Evolutionary conservation across 768 basidiomycete species (phyloP).

Genomic region (Panellus pusillus): DNA sequence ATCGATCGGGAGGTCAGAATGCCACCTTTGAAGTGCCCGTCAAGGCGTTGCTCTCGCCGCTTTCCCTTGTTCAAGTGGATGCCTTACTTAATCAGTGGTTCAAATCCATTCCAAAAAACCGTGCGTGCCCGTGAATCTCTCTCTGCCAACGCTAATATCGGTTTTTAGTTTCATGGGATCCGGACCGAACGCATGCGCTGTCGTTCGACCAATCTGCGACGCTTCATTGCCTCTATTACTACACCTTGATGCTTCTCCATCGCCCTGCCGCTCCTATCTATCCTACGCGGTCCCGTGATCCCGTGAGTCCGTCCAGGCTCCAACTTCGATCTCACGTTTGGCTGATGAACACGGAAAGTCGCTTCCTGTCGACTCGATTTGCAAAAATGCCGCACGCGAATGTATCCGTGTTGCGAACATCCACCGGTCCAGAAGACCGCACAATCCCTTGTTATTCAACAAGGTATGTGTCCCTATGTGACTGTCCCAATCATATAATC

Average conservation of each 20-base stretch:
- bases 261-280: neutral
- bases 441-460: slow-evolving; percentile 1
- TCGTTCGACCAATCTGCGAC: slow-evolving; percentile 9
- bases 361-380: neutral
- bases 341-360: neutral
- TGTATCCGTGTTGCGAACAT: neutral
- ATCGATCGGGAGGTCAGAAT: neutral
- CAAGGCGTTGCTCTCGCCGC: neutral
- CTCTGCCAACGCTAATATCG: neutral
- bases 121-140: neutral
- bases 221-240: neutral
- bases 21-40: no score
- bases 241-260: neutral
- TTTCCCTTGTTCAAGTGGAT: neutral
- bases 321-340: neutral
- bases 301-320: neutral
- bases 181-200: neutral
- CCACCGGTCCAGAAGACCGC: neutral
- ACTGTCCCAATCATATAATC: no score
- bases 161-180: slow-evolving; percentile 1
- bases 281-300: neutral
- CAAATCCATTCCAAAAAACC: neutral
- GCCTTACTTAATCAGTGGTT: neutral
- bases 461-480: neutral
- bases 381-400: neutral